Evolutionary conservation across 2,329 filamentous ascomycete genomes (phyloP).

Genomic region (Curvularia eragrostidis): DNA sequence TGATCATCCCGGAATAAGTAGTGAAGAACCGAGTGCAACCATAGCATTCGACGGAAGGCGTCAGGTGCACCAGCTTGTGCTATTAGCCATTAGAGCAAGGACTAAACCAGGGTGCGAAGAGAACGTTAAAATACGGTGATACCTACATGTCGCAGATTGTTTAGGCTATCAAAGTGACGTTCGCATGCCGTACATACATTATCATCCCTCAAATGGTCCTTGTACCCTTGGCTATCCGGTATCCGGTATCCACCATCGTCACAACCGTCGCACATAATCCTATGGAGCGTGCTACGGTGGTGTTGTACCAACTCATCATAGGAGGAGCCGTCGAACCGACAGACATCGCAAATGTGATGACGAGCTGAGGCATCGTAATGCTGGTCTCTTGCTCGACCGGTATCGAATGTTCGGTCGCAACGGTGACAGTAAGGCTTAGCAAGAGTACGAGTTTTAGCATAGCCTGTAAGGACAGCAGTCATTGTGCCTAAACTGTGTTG

Average conservation of each 20-base stretch:
- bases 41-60: constrained; percentile 14
- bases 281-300: not conserved
- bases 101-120: not conserved
- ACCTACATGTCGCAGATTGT: not conserved
- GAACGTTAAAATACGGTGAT: not conserved
- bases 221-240: not conserved
- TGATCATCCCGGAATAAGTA: constrained; percentile 22
- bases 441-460: not conserved
- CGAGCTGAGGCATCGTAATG: not conserved
- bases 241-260: not conserved
- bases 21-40: constrained; percentile 20
- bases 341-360: constrained; percentile 1
- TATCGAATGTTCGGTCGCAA: constrained; percentile 1
- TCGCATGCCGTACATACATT: not conserved
- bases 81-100: not conserved
- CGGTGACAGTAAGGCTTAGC: not conserved
- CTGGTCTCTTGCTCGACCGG: not conserved
- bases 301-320: not conserved
- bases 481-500: not conserved
- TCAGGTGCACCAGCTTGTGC: not conserved
- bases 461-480: not conserved
- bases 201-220: not conserved
- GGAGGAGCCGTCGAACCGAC: not conserved
- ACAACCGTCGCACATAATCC: constrained; percentile 1
- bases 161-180: not conserved